Percentiles rank a stretch among this genome's conserved stretches.
Conservation (phyloP, 768 basidiomycete genomes). For the Termitomyces sp. region DNA sequence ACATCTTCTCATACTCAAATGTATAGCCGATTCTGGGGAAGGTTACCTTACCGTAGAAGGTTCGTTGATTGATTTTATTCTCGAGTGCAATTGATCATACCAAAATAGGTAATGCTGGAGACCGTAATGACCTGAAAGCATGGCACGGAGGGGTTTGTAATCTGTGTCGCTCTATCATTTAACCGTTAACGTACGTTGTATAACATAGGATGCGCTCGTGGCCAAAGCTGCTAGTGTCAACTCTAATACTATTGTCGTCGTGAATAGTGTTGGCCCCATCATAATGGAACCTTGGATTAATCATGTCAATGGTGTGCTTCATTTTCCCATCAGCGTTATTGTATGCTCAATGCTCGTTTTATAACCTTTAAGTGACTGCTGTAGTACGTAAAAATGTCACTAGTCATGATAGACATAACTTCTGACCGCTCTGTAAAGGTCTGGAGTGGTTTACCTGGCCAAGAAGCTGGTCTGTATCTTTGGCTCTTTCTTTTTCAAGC, state of each 20-base stretch:
- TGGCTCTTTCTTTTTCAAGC: too few relatives aligned
- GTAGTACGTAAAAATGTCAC: conserved; percentile 24
- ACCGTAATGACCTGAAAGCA: conserved; percentile 44
- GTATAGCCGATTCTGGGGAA: conserved; percentile 35
- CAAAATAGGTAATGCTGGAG: conserved; percentile 42
- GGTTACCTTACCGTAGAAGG: conserved; percentile 41
- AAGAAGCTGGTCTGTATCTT: conserved; percentile 46
- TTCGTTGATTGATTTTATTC: conserved; percentile 2
- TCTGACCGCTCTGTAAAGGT: conserved; percentile 22
- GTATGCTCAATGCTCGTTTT: neutral
- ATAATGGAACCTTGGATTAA: conserved; percentile 53
- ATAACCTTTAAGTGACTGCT: conserved; percentile 24
- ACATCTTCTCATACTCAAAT: neutral
- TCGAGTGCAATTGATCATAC: neutral
- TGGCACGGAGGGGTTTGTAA: conserved; percentile 43
- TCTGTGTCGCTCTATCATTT: neutral
- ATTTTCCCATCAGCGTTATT: neutral
- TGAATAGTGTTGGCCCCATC: conserved; percentile 62
- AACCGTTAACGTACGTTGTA: neutral
- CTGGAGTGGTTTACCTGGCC: conserved; percentile 53
- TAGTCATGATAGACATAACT: neutral
- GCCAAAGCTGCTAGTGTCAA: conserved; percentile 48
- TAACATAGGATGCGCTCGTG: conserved; percentile 37
- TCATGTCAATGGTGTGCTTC: conserved; percentile 37
- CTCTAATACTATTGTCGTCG: conserved; percentile 57